These are phyloP conservation scores for Tricholoma matsutake DNA, from an alignment of 768 basidiomycete species.

Conservation along the genomic window DNA sequence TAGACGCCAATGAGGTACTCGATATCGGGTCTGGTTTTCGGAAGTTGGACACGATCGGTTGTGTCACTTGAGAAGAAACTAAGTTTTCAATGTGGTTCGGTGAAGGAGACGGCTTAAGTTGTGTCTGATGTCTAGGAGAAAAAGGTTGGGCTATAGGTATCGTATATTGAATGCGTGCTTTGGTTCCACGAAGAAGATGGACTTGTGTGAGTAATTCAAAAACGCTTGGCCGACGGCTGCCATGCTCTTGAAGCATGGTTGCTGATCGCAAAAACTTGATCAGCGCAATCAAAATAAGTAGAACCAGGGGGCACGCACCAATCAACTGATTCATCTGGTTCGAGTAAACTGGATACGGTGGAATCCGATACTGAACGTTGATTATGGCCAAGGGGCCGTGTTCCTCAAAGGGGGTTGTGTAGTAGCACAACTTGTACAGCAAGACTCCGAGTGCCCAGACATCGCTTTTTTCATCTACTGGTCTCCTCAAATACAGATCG, in stretches of 20 bases:
- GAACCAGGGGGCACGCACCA: conserved; percentile 44
- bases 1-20: conserved; percentile 25
- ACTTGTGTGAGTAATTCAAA: conserved; percentile 84
- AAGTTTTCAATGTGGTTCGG: conserved; percentile 28
- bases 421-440: conserved; percentile 98
- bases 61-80: conserved; percentile 21
- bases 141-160: conserved; percentile 48
- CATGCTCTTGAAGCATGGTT: conserved; percentile 92
- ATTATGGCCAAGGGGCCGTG: conserved; percentile 95
- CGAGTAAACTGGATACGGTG: conserved; percentile 86
- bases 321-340: conserved; percentile 78
- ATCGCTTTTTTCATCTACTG: conserved; percentile 92
- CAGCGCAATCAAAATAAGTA: conserved; percentile 1
- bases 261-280: conserved; percentile 39
- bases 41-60: background rate
- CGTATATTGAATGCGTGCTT: conserved; percentile 71
- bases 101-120: conserved; percentile 24
- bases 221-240: conserved; percentile 78
- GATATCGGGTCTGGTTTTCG: conserved; percentile 11
- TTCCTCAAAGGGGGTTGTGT: conserved; percentile 98
- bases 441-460: conserved; percentile 98
- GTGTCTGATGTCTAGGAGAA: conserved; percentile 35
- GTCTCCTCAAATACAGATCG: conserved; percentile 78
- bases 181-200: conserved; percentile 85
- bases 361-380: conserved; percentile 93